Percentiles rank a stretch among this genome's conserved stretches.
Conservation (phyloP, 257 asterid species). For the Echium plantagineum region DNA sequence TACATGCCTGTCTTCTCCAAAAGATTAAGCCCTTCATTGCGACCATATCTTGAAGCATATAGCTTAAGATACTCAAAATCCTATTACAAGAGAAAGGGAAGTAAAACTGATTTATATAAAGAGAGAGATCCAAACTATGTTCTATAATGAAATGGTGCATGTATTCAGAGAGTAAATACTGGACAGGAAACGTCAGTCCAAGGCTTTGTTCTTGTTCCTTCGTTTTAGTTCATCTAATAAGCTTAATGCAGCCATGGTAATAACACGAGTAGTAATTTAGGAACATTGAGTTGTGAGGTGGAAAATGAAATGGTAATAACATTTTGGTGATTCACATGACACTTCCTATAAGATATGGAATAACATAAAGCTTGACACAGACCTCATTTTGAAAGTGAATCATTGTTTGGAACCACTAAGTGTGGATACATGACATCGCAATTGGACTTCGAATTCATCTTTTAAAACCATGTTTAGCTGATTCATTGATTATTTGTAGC, state of each 20-base stretch:
- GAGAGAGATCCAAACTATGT: too few species aligned
- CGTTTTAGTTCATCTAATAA: neutral
- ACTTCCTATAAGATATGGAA: too few species aligned
- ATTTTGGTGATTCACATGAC: neutral
- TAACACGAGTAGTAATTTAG: neutral
- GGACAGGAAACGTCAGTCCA: neutral
- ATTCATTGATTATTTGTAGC: too few species aligned
- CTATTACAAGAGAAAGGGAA: neutral
- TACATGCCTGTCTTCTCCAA: conserved; percentile 46
- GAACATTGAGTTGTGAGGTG: neutral
- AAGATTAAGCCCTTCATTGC: neutral
- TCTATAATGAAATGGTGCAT: neutral
- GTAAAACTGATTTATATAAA: neutral
- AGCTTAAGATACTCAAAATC: neutral
- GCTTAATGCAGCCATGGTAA: neutral
- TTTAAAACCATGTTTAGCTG: neutral
- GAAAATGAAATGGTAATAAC: neutral
- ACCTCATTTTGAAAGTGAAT: neutral
- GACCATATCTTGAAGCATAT: neutral
- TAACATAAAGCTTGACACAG: too few species aligned
- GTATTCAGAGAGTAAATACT: neutral
- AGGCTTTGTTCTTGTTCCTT: too few species aligned
- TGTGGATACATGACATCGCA: neutral
- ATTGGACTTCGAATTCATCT: neutral
- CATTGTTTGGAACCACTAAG: neutral